Conservation (phyloP, 306 rosid species). For the Dalbergia cochinchinensis region DNA sequence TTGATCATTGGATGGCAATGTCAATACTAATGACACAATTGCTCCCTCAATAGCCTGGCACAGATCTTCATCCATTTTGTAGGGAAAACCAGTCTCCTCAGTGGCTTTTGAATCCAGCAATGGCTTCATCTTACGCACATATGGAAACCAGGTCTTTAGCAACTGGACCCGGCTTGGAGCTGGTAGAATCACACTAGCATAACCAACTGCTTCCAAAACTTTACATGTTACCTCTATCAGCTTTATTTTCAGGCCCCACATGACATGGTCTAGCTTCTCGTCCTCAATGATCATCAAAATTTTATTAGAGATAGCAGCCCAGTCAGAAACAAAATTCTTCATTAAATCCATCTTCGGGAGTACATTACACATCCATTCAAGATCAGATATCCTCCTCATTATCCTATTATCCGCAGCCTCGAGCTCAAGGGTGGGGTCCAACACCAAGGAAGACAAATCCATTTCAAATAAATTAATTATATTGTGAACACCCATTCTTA, state of each 20-base stretch:
- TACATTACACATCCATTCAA: conserved; percentile 89
- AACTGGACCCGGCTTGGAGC: conserved; percentile 66
- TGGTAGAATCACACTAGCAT: conserved; percentile 85
- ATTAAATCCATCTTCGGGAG: conserved; percentile 86
- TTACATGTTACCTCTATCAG: conserved; percentile 80
- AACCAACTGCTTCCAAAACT: conserved; percentile 95
- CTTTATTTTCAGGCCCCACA: conserved; percentile 90
- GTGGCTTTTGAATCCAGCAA: conserved; percentile 65
- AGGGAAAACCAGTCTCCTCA: conserved; percentile 61
- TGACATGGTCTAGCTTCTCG: conserved; percentile 67
- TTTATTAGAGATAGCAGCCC: conserved; percentile 71
- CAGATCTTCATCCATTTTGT: conserved; percentile 81
- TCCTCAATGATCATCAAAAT: conserved; percentile 67
- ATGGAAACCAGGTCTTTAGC: conserved; percentile 87
- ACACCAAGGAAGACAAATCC: conserved; percentile 67
- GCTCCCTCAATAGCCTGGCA: conserved; percentile 89
- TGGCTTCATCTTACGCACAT: conserved; percentile 84
- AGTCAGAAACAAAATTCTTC: conserved; percentile 82
- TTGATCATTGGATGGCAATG: conserved; percentile 92
- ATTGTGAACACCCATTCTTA: conserved; percentile 67
- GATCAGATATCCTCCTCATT: conserved; percentile 71
- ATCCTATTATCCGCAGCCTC: conserved; percentile 61
- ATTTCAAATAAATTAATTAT: conserved; percentile 62
- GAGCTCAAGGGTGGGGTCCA: conserved; percentile 49
- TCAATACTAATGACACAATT: conserved; percentile 70